A percentile compares a stretch with the other conserved stretches of the same genome.
Conservation (phyloP, 176 grass and related monocot genomes). For the Puccinellia tenuiflora region DNA sequence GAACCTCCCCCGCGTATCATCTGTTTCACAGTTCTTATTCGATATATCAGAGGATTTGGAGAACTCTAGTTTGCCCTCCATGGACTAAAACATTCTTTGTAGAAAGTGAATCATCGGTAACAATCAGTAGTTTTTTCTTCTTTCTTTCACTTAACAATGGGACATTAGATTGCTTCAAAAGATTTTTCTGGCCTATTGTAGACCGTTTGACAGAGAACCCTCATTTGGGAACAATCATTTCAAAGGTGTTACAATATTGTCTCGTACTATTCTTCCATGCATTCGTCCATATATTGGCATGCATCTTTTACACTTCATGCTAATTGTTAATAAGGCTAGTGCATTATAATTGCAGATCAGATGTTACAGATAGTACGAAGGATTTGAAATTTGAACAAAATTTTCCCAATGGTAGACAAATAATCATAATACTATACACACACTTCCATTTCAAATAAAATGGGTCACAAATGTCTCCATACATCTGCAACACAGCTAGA, state of each 20-base stretch:
- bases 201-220: too few species aligned
- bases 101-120: too few species aligned
- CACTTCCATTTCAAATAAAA: slow-evolving; percentile 31
- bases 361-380: not conserved
- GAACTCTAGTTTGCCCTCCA: not conserved
- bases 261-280: not conserved
- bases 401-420: not conserved
- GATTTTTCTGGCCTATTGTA: too few species aligned
- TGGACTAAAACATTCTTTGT: not conserved
- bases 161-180: too few species aligned
- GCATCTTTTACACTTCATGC: not conserved
- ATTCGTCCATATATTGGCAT: not conserved
- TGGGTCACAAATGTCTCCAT: slow-evolving; percentile 19
- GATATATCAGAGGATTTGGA: slow-evolving; percentile 39
- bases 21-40: slow-evolving; percentile 46
- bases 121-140: too few species aligned
- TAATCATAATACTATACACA: not conserved
- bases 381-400: not conserved
- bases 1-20: slow-evolving; percentile 43
- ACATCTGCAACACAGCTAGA: slow-evolving; percentile 29
- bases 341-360: not conserved
- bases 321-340: too few species aligned
- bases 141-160: too few species aligned
- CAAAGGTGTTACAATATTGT: too few species aligned
- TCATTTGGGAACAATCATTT: too few species aligned